Percentiles rank a stretch among this genome's conserved stretches.
These are phyloP conservation scores for Cladophialophora immunda DNA, from an alignment of 2,329 filamentous ascomycete species.

Conservation along the genomic window DNA sequence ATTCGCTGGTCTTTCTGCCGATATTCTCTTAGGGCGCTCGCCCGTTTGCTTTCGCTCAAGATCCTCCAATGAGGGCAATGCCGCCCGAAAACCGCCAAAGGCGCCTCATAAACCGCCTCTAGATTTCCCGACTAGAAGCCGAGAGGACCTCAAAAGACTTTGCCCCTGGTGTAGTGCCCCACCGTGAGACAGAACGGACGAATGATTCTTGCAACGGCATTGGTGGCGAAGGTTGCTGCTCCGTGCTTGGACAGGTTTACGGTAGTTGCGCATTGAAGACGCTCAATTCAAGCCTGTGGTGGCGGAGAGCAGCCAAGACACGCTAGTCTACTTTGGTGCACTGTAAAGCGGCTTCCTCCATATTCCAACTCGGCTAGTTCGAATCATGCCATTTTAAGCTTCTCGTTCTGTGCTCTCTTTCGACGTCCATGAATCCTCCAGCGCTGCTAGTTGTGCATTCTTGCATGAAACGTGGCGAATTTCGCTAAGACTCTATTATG, in stretches of 20 bases:
- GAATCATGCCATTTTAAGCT: not conserved
- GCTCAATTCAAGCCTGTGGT: not conserved
- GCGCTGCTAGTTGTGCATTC: not conserved
- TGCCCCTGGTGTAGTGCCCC: not conserved
- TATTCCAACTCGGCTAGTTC: not conserved
- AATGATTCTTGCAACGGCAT: not conserved
- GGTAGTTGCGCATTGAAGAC: not conserved
- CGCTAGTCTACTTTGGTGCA: not conserved
- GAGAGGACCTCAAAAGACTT: not conserved
- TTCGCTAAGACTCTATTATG: not conserved
- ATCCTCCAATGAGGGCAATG: not conserved
- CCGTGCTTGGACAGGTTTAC: not conserved
- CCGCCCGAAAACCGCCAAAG: constrained; percentile 7
- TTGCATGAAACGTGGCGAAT: not conserved
- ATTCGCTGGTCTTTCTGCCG: not conserved
- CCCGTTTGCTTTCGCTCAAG: not conserved
- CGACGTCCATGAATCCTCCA: not conserved
- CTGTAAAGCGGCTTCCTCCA: not conserved
- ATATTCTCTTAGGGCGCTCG: not conserved
- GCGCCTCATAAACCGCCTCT: not conserved
- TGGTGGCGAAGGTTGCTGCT: not conserved
- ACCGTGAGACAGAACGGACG: not conserved
- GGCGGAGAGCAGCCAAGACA: not conserved
- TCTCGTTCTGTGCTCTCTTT: not conserved
- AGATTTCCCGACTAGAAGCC: not conserved